These are phyloP conservation scores for Mallotus japonicus DNA, from an alignment of 441 rosid species.

Conservation along the genomic window DNA sequence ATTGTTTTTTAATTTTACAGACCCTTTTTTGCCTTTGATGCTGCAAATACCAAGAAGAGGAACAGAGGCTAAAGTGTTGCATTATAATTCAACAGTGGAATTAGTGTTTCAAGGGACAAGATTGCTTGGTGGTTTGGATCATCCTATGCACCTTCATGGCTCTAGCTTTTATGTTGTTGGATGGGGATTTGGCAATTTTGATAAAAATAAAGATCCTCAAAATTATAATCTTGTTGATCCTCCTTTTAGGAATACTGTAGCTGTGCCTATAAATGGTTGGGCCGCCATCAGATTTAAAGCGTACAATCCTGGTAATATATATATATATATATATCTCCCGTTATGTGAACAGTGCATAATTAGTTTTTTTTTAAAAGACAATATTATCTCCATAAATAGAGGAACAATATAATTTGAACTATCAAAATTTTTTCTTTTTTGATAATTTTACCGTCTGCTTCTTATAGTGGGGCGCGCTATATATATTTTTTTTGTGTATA, in stretches of 20 bases:
- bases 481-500: too few relatives aligned
- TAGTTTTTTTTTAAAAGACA: too few relatives aligned
- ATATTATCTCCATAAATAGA: too few relatives aligned
- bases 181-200: conserved; percentile 44
- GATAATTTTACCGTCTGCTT: too few relatives aligned
- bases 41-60: conserved; percentile 25
- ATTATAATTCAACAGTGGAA: conserved; percentile 38
- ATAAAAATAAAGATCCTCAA: conserved; percentile 24
- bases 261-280: conserved; percentile 39
- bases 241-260: conserved; percentile 37
- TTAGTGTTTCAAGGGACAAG: conserved; percentile 45
- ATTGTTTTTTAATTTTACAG: conserved; percentile 34
- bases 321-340: too few relatives aligned
- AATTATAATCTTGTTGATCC: conserved; percentile 46
- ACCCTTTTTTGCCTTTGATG: conserved; percentile 21
- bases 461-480: too few relatives aligned
- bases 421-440: too few relatives aligned
- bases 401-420: too few relatives aligned
- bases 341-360: too few relatives aligned
- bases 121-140: conserved; percentile 29
- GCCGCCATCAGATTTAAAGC: conserved; percentile 32
- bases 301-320: conserved; percentile 29
- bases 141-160: conserved; percentile 64
- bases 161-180: conserved; percentile 47
- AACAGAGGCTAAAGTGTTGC: conserved; percentile 33